Evolutionary conservation across 1,139 yeast species (phyloP), one percentile per base, ranked within the genome.

Genomic region (Candida neerlandica): DNA sequence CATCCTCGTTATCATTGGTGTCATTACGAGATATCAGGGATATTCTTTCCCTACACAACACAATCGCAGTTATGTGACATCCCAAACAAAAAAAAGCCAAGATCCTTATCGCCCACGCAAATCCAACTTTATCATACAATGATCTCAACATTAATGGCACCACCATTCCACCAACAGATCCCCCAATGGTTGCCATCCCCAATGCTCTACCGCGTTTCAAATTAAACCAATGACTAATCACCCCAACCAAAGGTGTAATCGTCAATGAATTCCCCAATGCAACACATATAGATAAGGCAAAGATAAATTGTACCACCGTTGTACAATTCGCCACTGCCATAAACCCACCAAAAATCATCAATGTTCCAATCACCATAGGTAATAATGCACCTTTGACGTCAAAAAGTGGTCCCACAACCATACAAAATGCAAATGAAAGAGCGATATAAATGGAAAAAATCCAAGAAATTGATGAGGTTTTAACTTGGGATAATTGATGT

Each of bases 141-240:
- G 63, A 53, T 41, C 73, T 62, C 40, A 73, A 62, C 49, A 72
- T 60, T 43, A 71, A 57, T 1, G 76, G 75, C 39, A 71, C 62
- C 5, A 66, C 58, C 10, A 71, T 61, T 1, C 77, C 76, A 10
- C 78, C 78, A 3, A 71, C 60, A 2, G 74, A 67, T 1, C 77
- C 77, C 3, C 77, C 78, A 29, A 66, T 58, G 2, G 77, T 71
- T 12, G 76, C 76, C 23, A 70, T 49, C 0, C 74, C 75, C 27
- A 66, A 65, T 16, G 74, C 74, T 41, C 62, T 54, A 1, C 76
- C 78, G 48, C 76, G 55, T 48, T 65, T 68, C 19, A 55, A 50
- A 19, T 62, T 58, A 48, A 71, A 70, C 77, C 77, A 73, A 52
- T 73, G 77, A 49, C 72, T 68, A 10, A 72, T 57, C 1, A 69